Evolutionary conservation across 306 rosid genomes (phyloP).

Genomic region (Glycyrrhiza uralensis): DNA sequence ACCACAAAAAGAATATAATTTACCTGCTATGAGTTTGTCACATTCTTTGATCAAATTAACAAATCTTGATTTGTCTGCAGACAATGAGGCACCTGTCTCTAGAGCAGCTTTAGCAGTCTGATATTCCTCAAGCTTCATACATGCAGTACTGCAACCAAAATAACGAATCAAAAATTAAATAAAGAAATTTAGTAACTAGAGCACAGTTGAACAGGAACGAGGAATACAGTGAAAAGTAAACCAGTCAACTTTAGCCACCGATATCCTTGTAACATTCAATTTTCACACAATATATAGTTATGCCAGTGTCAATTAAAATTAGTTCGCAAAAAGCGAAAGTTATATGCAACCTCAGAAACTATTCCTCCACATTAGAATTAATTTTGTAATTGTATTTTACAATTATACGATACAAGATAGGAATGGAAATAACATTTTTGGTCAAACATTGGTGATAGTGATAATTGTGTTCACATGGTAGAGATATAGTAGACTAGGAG

Average conservation of each 20-base stretch:
- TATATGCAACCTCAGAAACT: background rate
- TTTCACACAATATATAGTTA: background rate
- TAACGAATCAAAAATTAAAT: background rate
- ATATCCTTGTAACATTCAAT: background rate
- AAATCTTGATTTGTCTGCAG: slow-evolving; percentile 53
- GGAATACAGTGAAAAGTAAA: background rate
- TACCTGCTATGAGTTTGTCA: slow-evolving; percentile 66
- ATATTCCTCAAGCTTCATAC: slow-evolving; percentile 84
- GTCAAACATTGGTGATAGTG: too few species aligned
- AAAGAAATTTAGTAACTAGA: background rate
- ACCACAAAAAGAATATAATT: background rate
- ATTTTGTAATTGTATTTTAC: background rate
- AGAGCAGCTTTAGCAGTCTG: slow-evolving; percentile 82
- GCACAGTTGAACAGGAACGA: background rate
- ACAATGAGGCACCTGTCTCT: slow-evolving; percentile 65
- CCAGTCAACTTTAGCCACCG: background rate
- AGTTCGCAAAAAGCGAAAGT: background rate
- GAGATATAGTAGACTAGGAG: too few species aligned
- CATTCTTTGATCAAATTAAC: slow-evolving; percentile 60
- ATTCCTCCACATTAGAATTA: background rate
- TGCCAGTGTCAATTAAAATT: background rate
- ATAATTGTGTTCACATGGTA: background rate
- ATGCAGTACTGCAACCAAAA: slow-evolving; percentile 59
- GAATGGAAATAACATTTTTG: background rate
- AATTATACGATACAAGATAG: background rate